phyloP scores from a whole-genome alignment of 176 grass and related monocot species.

The Cocos nucifera region DNA sequence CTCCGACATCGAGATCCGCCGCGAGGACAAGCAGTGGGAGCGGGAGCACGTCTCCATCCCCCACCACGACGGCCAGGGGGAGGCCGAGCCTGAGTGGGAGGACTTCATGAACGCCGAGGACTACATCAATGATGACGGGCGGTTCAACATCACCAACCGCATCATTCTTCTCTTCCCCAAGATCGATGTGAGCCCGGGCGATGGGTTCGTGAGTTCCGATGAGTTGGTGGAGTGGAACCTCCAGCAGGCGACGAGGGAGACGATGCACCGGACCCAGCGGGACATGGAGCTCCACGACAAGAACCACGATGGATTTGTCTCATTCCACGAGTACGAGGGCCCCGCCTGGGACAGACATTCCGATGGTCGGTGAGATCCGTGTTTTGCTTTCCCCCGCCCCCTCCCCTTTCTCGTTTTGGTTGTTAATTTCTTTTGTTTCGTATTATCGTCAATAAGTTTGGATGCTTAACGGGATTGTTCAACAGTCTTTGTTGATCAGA shows the following conservation, averaged over 20 bases:
- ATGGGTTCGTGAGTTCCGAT: conserved; percentile 53
- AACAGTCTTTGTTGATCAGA: too few species aligned
- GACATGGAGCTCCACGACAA: conserved; percentile 85
- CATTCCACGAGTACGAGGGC: conserved; percentile 29
- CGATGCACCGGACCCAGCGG: conserved; percentile 45
- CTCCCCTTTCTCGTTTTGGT: too few species aligned
- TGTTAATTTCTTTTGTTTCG: too few species aligned
- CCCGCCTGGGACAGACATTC: not conserved
- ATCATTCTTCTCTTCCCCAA: too few species aligned
- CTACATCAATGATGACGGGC: conserved; percentile 59
- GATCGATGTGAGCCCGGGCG: conserved; percentile 20
- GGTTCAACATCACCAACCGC: not conserved
- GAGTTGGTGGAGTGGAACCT: conserved; percentile 68
- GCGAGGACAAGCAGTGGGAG: conserved; percentile 82
- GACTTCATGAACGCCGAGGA: conserved; percentile 65
- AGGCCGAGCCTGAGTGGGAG: conserved; percentile 58
- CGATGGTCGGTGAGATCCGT: not conserved
- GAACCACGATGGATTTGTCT: conserved; percentile 54
- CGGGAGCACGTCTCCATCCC: conserved; percentile 52
- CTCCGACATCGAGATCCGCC: conserved; percentile 51
- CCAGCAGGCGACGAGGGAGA: not conserved
- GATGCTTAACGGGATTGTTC: too few species aligned
- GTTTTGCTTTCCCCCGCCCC: too few species aligned
- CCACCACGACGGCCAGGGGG: conserved; percentile 10
- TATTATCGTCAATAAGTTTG: too few species aligned